Evolutionary conservation across 225 moss, liverwort and hornwort genomes (phyloP), one percentile per base, ranked within the genome.

Genomic region (Lunularia cruciata): DNA sequence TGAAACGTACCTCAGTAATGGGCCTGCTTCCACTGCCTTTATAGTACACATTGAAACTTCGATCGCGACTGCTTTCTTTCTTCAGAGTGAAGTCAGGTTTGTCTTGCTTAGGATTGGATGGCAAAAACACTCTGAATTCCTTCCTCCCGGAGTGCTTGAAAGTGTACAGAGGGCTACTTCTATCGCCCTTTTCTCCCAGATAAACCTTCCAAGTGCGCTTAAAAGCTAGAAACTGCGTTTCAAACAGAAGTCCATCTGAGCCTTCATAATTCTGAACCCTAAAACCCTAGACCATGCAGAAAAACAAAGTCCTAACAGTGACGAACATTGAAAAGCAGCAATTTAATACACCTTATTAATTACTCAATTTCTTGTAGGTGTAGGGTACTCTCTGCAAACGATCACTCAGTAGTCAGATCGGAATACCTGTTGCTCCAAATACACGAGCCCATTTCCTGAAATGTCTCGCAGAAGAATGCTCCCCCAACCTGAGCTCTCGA

Each of bases 191-290:
- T 10, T 55, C 69, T 42, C 55, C 69, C 54, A 56, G 28, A 28
- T 69, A 69, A 19, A 56, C 69, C 27, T 39, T 69, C 69, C 69
- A 69, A 26, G 54, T 54, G 6, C 56, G 36, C 55, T 40, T 56
- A 3, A 38, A 39, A 16, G 69, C 55, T 5, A 56, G 38, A 15
- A 39, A 11, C 69, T 69, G 69, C 40, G 27, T 14, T 39, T 6
- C 47, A 35, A 25, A 54, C 54, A 54, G 3, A 12, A 32, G 30
- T 27, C 18, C 8, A 33, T 31, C 31, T 30, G 30, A 55, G 55
- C 55, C 14, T 14, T 53, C 53, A 18, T 32, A 18, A 30, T 6
- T 18, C 8, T 57, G 6, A 57, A 23, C 30, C 14, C 13, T 2
- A 57, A 6, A 61, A 23, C 18, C 18, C 25, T 25, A 3, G 37